Base-by-base conservation (phyloP, 78 protist species). In the Diacronema lutheri region DNA sequence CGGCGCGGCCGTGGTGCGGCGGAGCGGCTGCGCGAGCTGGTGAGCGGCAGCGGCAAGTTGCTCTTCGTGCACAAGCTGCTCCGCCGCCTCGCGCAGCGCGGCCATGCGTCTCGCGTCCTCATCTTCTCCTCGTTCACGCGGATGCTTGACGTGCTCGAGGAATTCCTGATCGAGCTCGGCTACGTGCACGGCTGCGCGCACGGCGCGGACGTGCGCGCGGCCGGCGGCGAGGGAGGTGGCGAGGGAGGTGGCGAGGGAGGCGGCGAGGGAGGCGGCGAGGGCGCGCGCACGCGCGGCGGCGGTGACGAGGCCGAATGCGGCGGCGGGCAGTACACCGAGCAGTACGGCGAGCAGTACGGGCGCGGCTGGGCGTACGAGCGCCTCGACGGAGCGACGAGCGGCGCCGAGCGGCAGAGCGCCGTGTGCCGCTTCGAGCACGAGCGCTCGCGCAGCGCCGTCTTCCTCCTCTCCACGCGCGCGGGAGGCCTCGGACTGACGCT, bases 401-500 rank as follows among this genome's bases (percentile, higher is more conserved):
- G 87, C 31, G 86, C 85, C 2, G 77, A 76, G 0, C 80, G 99
- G 20, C 96, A 95, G 57, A 40, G 4, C 37, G 68, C 88, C 44
- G 95, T 98, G 37, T 96, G 94, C 20, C 88, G 92, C 5, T 97
- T 85, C 97, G 95, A 96, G 66, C 38, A 12, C 50, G 91, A 85
- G 20, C 90, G 79, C 62, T 73, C 88, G 44, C 66, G 60, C 25
- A 83, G 73, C 33, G 92, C 93, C 66, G 85, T 90, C 40, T 98
- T 96, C 85, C 88, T 98, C 44, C 78, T 98, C 31, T 94, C 98
- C 26, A 98, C 99, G 0, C 86, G 98, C 21, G 99, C 99, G 0
- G 99, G 99, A 38, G 99, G 99, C 57, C 89, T 96, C 1, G 99
- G 99, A 31, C 94, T 98, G 89, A 98, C 97, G 55, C 89, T 98